Evolutionary conservation across 2,329 filamentous ascomycete species (phyloP), one percentile per base, ranked within the genome.

Genomic region (Ophiocordyceps camponoti-floridani): DNA sequence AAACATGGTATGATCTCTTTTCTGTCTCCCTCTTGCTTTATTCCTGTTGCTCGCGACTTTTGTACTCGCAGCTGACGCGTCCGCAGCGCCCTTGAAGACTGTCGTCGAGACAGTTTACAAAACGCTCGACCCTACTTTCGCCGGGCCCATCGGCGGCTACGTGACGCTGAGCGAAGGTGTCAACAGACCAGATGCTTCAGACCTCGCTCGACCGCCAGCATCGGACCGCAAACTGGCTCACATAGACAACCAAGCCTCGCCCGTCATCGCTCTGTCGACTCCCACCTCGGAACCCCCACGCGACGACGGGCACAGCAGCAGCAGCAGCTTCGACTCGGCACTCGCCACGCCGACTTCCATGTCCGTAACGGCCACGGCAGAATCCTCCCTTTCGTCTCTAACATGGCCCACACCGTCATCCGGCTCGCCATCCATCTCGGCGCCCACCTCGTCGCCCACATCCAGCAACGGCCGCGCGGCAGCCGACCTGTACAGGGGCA

Each of bases 401-500:
- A n/a, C n/a, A n/a, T n/a, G n/a, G n/a, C n/a, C n/a, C n/a, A n/a
- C n/a, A n/a, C n/a, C n/a, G n/a, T n/a, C n/a, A n/a, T n/a, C n/a
- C n/a, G n/a, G n/a, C n/a, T 41, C 18, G 40, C 18, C 40, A 6
- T 3, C 40, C 2, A 8, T 8, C 5, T 23, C 23, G 18, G 26
- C 40, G 40, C 19, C 23, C 18, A 12, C 40, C 23, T 9, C 11
- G 14, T 14, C 40, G 14, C 40, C 26, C 10, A 30, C 23, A 12
- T 9, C 23, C 23, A 27, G 12, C 12, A 27, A 13, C 40, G 9
- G 1, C 14, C 40, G 19, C 14, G 37, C 37, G 4, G 46, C 51
- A 16, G 46, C 51, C 11, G 43, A 47, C 9, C 35, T 50, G 4
- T 47, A 53, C 4, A 31, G 43, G 2, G 27, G 35, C 16, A 37